Conservation (phyloP, 2,329 filamentous ascomycete species). For the Hypoxylon sp. region DNA sequence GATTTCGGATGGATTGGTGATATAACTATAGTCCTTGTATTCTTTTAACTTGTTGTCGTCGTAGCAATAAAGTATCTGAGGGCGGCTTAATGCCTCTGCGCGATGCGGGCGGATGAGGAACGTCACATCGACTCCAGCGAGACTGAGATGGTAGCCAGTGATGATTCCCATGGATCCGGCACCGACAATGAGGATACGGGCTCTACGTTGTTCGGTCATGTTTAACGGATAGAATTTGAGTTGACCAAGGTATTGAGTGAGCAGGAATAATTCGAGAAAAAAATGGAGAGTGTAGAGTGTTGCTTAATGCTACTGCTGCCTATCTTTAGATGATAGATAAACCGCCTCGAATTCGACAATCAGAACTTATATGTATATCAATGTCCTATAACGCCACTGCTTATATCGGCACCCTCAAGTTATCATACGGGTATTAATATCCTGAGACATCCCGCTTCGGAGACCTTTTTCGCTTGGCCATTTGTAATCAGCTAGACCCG, state of each 20-base stretch:
- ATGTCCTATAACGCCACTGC: not conserved
- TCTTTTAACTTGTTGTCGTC: constrained; percentile 38
- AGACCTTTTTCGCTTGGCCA: constrained; percentile 4
- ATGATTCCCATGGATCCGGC: constrained; percentile 34
- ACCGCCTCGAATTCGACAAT: not conserved
- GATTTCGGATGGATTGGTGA: constrained; percentile 24
- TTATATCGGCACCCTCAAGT: not conserved
- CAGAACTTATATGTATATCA: constrained; percentile 11
- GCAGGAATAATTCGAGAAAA: not conserved
- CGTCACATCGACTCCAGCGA: constrained; percentile 34
- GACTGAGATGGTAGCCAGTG: constrained; percentile 29
- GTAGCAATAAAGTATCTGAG: constrained; percentile 38
- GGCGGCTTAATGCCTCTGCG: constrained; percentile 19
- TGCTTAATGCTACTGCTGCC: not conserved
- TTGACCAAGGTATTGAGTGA: not conserved
- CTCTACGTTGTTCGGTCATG: constrained; percentile 19
- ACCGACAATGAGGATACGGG: constrained; percentile 34
- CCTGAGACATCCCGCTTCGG: constrained; percentile 4
- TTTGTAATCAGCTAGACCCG: not conserved
- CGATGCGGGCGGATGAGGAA: constrained; percentile 38
- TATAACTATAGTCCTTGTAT: constrained; percentile 24
- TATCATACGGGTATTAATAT: not conserved
- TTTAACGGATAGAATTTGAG: constrained; percentile 1
- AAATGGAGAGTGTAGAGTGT: not conserved
- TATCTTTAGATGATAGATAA: not conserved